Conservation (phyloP, 306 rosid species). For the Pyrus pyrifolia region DNA sequence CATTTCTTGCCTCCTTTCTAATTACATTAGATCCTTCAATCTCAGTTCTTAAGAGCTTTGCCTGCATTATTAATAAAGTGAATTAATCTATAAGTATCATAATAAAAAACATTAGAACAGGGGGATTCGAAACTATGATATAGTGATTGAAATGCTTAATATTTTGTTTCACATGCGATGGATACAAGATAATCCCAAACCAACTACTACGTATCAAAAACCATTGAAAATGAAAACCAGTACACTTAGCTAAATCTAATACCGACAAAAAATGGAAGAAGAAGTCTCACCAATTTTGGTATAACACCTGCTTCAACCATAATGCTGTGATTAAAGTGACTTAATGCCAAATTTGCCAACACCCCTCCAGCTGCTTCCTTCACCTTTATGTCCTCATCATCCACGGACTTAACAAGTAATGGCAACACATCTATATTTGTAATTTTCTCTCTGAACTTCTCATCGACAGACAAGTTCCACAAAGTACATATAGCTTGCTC, state of each 20-base stretch:
- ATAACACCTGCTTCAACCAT: conserved; percentile 85
- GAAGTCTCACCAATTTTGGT: conserved; percentile 68
- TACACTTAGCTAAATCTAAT: not conserved
- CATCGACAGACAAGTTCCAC: conserved; percentile 83
- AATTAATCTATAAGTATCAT: conserved; percentile 9
- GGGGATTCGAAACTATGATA: not conserved
- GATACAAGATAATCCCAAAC: not conserved
- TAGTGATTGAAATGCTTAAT: not conserved
- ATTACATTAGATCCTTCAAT: conserved; percentile 47
- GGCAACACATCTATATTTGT: conserved; percentile 46
- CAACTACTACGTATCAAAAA: not conserved
- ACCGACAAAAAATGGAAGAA: conserved; percentile 1
- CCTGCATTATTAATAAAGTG: conserved; percentile 37
- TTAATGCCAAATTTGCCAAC: conserved; percentile 72
- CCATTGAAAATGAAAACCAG: conserved; percentile 3
- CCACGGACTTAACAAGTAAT: conserved; percentile 57
- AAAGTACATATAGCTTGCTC: conserved; percentile 65
- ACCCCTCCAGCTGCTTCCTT: conserved; percentile 84
- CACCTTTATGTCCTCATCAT: conserved; percentile 63
- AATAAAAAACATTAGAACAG: conserved; percentile 12
- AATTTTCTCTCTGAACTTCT: conserved; percentile 57
- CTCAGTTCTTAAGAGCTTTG: conserved; percentile 41
- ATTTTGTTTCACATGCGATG: not conserved
- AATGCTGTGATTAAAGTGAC: conserved; percentile 44
- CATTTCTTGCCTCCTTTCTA: conserved; percentile 79